These are phyloP conservation scores for Xylaria hypoxylon DNA, from an alignment of 2,329 filamentous ascomycete genomes.

Conservation along the genomic window DNA sequence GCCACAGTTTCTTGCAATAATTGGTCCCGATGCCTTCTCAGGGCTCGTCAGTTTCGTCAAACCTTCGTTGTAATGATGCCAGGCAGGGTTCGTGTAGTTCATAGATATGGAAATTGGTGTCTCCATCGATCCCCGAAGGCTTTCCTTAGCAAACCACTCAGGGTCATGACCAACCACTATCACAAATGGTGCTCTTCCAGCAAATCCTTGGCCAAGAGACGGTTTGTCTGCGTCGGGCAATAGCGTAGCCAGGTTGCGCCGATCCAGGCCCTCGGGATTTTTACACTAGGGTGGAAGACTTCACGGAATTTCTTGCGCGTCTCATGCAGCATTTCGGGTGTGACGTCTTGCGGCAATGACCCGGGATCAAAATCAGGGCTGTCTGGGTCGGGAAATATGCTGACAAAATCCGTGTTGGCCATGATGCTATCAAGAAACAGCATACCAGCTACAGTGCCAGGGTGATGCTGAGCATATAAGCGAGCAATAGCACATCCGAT, in stretches of 20 bases:
- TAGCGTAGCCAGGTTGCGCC: slow-evolving; percentile 57
- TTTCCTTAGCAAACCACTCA: slow-evolving; percentile 63
- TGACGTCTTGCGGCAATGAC: slow-evolving; percentile 56
- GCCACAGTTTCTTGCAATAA: slow-evolving; percentile 61
- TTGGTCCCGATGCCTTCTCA: slow-evolving; percentile 56
- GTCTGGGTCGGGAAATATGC: slow-evolving; percentile 67
- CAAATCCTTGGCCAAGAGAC: slow-evolving; percentile 51
- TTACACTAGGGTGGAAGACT: slow-evolving; percentile 62
- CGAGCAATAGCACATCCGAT: slow-evolving; percentile 65
- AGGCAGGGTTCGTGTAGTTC: slow-evolving; percentile 64
- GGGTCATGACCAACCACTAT: slow-evolving; percentile 66
- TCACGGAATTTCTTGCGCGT: slow-evolving; percentile 52
- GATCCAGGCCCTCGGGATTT: slow-evolving; percentile 62
- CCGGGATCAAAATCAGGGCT: slow-evolving; percentile 56
- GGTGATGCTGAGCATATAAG: slow-evolving; percentile 62
- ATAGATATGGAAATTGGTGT: slow-evolving; percentile 56
- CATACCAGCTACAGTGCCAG: slow-evolving; percentile 58
- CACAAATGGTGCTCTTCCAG: slow-evolving; percentile 55
- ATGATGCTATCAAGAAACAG: slow-evolving; percentile 69
- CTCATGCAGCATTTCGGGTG: slow-evolving; percentile 50
- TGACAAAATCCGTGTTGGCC: slow-evolving; percentile 67
- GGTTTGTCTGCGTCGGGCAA: slow-evolving; percentile 60
- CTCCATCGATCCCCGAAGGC: slow-evolving; percentile 48
- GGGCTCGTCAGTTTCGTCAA: slow-evolving; percentile 58
- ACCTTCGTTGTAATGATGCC: slow-evolving; percentile 65